These are phyloP conservation scores for Ophiostoma ulmi DNA, from an alignment of 2,329 filamentous ascomycete species.

Conservation along the genomic window DNA sequence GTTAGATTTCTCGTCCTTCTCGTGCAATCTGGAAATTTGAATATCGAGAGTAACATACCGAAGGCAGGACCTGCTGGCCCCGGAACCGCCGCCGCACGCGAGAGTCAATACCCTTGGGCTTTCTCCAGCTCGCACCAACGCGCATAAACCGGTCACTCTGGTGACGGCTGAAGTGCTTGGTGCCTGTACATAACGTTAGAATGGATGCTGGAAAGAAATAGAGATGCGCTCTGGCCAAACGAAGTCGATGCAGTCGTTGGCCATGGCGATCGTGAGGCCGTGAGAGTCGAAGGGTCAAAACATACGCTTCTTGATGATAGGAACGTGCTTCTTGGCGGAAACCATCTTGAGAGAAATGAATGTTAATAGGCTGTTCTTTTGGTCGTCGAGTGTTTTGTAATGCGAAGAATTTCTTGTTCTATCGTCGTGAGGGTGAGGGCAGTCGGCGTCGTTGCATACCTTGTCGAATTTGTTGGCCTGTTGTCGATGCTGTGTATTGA, in stretches of 20 bases:
- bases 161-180: conserved; percentile 93
- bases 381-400: background rate
- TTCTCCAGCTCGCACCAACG: conserved; percentile 84
- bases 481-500: conserved; percentile 21
- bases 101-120: conserved; percentile 99
- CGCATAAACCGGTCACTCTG: conserved; percentile 97
- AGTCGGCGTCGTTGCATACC: conserved; percentile 18
- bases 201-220: background rate
- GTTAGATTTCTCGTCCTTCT: conserved; percentile 17
- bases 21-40: background rate
- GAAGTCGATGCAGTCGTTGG: background rate
- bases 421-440: conserved; percentile 5
- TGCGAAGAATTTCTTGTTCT: background rate
- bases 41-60: conserved; percentile 59
- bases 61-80: conserved; percentile 93
- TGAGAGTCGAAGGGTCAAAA: conserved; percentile 35
- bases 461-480: conserved; percentile 24
- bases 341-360: conserved; percentile 65
- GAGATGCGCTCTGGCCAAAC: background rate
- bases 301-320: conserved; percentile 99
- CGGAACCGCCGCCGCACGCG: conserved; percentile 95
- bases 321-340: conserved; percentile 97
- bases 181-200: conserved; percentile 53
- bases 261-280: background rate
- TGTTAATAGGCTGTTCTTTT: conserved; percentile 27